Base-by-base conservation (phyloP, 1,284 basidiomycete genomes). In the Leccinum angustisporum region DNA sequence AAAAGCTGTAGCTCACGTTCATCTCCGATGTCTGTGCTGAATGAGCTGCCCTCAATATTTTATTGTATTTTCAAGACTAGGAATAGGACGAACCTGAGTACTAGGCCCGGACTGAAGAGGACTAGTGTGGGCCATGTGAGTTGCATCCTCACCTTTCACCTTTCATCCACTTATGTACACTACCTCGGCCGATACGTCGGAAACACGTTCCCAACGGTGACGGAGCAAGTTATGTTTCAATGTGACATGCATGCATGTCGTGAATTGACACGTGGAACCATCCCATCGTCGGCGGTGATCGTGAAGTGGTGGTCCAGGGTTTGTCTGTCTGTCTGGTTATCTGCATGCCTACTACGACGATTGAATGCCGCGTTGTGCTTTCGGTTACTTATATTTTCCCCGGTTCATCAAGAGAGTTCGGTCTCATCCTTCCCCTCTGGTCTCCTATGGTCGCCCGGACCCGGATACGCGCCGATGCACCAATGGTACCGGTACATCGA, bases 21-120 rank as follows among this genome's bases (percentile, higher is more conserved):
- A 63, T 63, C 43, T 65, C 63, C 63, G 63, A 54, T 27, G 65
- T 54, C 62, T 30, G 31, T 54, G 10, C 18, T 40, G 27, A 36
- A 55, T 30, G 10, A 16, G 18, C 30, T 46, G 11, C 13, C 8
- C 16, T 10, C 27, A n/a, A 10, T n/a, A 31, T 38, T 46, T 38
- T 36, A 10, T 27, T 18, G 8, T 31, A 27, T 52, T 31, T 53
- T 11, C 30, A 8, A 11, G 16, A 54, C 60, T 21, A 18, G 25
- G 38, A 34, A 16, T 31, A 51, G 27, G 14, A 10, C 46, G 21
- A 40, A 54, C 7, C 16, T n/a, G 27, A 34, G 13, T 34, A 8
- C 27, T 34, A 30, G 40, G 10, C 30, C 38, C 16, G 6, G 40
- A 43, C 10, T 43, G 5, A 43, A 43, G 5, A 43, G 40, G 10